These are phyloP conservation scores for Cutaneotrichosporon dermatis DNA, from an alignment of 1,284 basidiomycete species.

Conservation along the genomic window DNA sequence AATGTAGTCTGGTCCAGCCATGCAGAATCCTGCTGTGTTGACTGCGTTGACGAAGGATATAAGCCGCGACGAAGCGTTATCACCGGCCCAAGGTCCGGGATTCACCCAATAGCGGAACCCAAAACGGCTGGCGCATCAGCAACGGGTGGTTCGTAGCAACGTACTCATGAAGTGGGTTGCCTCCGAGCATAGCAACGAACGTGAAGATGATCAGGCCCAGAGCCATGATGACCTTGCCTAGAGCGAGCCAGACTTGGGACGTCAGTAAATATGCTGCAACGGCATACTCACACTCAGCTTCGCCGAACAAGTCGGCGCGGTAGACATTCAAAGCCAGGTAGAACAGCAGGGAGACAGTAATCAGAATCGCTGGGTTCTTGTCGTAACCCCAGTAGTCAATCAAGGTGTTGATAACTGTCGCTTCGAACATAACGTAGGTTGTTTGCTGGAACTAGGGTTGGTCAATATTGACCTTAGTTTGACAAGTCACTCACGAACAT, in stretches of 20 bases:
- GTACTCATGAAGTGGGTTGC: constrained; percentile 25
- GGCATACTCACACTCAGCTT: constrained; percentile 9
- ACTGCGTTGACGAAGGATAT: constrained; percentile 27
- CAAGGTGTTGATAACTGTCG: background rate
- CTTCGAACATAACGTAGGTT: constrained; percentile 1
- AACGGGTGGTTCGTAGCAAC: too few relatives aligned
- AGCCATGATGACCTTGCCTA: constrained; percentile 13
- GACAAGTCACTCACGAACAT: background rate
- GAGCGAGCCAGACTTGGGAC: constrained; percentile 7
- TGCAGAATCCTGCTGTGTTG: constrained; percentile 29
- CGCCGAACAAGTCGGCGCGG: constrained; percentile 10
- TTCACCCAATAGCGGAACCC: constrained; percentile 15
- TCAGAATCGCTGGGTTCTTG: constrained; percentile 1
- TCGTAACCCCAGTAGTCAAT: constrained; percentile 7
- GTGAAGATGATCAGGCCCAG: background rate
- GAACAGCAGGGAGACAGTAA: background rate
- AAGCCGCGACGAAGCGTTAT: constrained; percentile 15
- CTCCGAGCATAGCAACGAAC: constrained; percentile 18
- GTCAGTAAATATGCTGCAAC: too few relatives aligned
- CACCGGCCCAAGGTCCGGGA: constrained; percentile 8
- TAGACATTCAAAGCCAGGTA: constrained; percentile 5
- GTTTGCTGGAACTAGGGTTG: background rate
- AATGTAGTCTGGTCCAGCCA: constrained; percentile 41
- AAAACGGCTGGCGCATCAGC: constrained; percentile 3
- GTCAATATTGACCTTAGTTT: background rate